Evolutionary conservation across 2,329 filamentous ascomycete species (phyloP), one percentile per base, ranked within the genome.

Genomic region (Coniella lustricola): DNA sequence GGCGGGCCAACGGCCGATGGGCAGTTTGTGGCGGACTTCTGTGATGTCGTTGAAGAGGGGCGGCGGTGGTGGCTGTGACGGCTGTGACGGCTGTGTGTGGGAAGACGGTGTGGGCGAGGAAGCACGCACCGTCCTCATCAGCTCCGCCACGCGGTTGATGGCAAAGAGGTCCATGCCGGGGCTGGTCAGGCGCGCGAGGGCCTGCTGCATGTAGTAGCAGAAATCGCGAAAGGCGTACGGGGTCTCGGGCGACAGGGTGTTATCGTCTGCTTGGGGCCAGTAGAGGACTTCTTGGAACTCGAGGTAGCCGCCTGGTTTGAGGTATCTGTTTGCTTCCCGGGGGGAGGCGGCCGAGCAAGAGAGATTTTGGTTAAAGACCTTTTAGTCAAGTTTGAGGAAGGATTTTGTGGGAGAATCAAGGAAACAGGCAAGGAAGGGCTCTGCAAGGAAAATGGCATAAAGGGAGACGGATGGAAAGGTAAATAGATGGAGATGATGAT

Each of bases 241-340:
- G 0, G 65, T 66, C 17, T 64, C 57, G 14, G 59, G 55, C 1
- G 59, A 59, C 35, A 71, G 69, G 1, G 69, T 67, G 37, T 57
- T 42, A 60, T 77, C 74, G 57, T 77, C 73, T 57, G 68, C 70
- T 9, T 62, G 61, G 3, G 69, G 60, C 12, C 54, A 54, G 55
- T 68, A 67, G 35, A 68, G 60, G 35, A 76, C 65, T 35, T 77
- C 74, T 49, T 74, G 70, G 20, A 75, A 56, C 54, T 77, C 74
- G 21, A 77, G 62, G 48, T 70, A 76, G 21, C 73, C 74, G 25
- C 74, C 74, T 1, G 74, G 74, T 51, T 75, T 75, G 8, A 76
- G 60, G 54, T 76, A 72, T 46, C 72, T 75, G 25, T 29, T 29
- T 29, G 25, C 25, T 5, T 29, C 1, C 3, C 12, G 8, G 7